These are phyloP conservation scores for Fraxinus pennsylvanica DNA, from an alignment of 257 asterid genomes.

Conservation along the genomic window DNA sequence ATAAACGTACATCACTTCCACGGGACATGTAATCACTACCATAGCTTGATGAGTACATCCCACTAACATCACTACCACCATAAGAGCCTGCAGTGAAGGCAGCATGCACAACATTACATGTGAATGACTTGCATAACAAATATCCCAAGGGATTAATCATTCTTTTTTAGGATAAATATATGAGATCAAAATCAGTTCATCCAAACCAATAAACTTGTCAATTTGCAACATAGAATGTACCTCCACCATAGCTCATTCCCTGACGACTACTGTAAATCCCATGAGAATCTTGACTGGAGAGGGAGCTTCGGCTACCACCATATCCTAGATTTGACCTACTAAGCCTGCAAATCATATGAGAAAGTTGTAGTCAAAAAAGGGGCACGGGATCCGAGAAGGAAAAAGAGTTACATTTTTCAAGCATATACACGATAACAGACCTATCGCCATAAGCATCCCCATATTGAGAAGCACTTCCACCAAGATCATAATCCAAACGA, in stretches of 20 bases:
- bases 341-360: slow-evolving; percentile 38
- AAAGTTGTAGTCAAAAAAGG: slow-evolving; percentile 2
- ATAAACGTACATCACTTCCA: slow-evolving; percentile 68
- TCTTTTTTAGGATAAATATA: too few species aligned
- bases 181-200: not conserved
- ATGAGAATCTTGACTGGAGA: slow-evolving; percentile 79
- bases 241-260: slow-evolving; percentile 78
- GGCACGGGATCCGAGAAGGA: not conserved
- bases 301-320: slow-evolving; percentile 71
- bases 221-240: slow-evolving; percentile 34
- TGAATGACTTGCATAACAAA: not conserved
- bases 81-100: slow-evolving; percentile 61
- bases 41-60: slow-evolving; percentile 80
- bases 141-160: not conserved
- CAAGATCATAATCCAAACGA: slow-evolving; percentile 79
- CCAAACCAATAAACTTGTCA: not conserved
- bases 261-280: slow-evolving; percentile 81
- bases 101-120: not conserved
- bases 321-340: slow-evolving; percentile 81
- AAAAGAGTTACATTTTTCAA: not conserved
- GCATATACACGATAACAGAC: slow-evolving; percentile 33
- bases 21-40: slow-evolving; percentile 78
- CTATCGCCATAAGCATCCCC: slow-evolving; percentile 84
- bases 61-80: slow-evolving; percentile 69
- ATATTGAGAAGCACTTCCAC: slow-evolving; percentile 72